Base-by-base conservation (phyloP, 441 rosid genomes). In the Monsonia emarginata region DNA sequence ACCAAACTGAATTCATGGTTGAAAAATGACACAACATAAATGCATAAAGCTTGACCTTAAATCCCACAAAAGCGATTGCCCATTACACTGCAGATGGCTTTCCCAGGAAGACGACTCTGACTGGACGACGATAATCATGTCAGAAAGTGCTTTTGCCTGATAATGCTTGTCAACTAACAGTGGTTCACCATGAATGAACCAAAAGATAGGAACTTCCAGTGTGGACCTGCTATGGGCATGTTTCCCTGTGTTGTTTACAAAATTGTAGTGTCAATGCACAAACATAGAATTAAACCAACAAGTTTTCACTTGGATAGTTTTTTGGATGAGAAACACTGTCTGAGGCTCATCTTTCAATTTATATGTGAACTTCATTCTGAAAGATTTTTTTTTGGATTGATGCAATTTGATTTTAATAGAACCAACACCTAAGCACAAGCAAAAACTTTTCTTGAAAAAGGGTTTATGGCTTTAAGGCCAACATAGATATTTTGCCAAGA, bases 61-160 rank as follows among this genome's bases (percentile, higher is more conserved):
- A 77, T 95, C 90, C 97, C 95, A 91, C 75, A 95, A 62, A 75
- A 95, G 85, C 50, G 99, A 91, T 66, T 80, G 79, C 70, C 99
- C 97, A 71, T 95, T 95, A 73, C 99, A 95, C 77, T 95, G 99
- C 74, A 88, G 89, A 83, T 95, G 84, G 86, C 96, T 89, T 82
- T 89, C 99, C 99, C 97, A 91, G 30, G 97, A 86, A 57, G 97
- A 79, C 18, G 81, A 71, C 84, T 95, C 97, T n/a, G 99, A 95
- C 78, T 95, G 99, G 72, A 87, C 91, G 65, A 95, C 96, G 63
- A 95, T 75, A 46, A 91, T 87, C 97, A 95, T 95, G 78, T 95
- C 88, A 27, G 92, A 86, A 71, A 95, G 97, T 18, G 99, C 95
- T 73, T 86, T 95, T 68, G 99, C 91, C 79, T 86, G 97, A 80